These are phyloP conservation scores for Sarocladiaceae sp. DNA, from an alignment of 2,329 filamentous ascomycete genomes.

Conservation along the genomic window DNA sequence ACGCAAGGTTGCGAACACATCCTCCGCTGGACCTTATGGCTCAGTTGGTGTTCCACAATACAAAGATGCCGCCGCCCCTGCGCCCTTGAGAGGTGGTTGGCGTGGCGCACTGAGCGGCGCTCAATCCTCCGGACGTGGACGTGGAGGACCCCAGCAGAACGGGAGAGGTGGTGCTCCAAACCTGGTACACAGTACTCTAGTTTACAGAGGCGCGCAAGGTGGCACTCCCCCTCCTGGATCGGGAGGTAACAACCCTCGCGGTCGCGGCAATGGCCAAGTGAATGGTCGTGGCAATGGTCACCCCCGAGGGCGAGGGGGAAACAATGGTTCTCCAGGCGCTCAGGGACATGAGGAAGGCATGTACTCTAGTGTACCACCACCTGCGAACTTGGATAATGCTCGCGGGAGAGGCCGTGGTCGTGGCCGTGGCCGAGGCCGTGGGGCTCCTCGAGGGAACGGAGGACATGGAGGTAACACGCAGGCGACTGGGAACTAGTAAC, in stretches of 20 bases:
- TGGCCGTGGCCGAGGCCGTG: conserved; percentile 35
- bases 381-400: conserved; percentile 47
- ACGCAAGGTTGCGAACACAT: conserved; percentile 43
- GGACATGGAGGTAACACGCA: conserved; percentile 12
- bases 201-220: conserved; percentile 41
- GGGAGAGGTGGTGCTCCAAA: conserved; percentile 34
- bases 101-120: conserved; percentile 51
- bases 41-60: conserved; percentile 59
- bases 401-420: conserved; percentile 35
- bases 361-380: conserved; percentile 59
- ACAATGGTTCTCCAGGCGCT: conserved; percentile 16
- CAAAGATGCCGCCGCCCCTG: conserved; percentile 51
- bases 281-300: conserved; percentile 17
- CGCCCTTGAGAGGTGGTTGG: conserved; percentile 53
- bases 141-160: conserved; percentile 23
- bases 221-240: conserved; percentile 16
- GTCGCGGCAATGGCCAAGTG: conserved; percentile 17
- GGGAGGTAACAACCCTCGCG: conserved; percentile 23
- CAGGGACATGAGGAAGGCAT: conserved; percentile 17
- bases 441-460: conserved; percentile 16
- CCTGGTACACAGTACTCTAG: conserved; percentile 47
- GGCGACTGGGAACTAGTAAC: conserved; percentile 11
- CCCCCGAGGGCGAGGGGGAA: conserved; percentile 25
- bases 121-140: conserved; percentile 31
- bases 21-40: conserved; percentile 52